These are phyloP conservation scores for Magnolia kwangsiensis DNA, from an alignment of 164 flowering plant genomes.

Conservation along the genomic window DNA sequence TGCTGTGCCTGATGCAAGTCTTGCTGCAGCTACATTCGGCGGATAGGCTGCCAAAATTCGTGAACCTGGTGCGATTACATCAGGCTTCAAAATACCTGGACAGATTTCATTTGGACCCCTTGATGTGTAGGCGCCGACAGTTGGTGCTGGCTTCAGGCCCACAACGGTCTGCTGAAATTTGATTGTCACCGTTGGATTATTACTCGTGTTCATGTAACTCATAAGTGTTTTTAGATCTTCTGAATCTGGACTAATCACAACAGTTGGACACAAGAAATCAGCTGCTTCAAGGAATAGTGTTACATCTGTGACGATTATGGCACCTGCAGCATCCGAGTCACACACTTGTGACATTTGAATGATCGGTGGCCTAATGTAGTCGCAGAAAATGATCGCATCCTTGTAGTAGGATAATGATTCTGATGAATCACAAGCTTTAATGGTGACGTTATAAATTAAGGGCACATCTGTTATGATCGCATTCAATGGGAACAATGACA, in stretches of 20 bases:
- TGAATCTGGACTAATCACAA: conserved; percentile 13
- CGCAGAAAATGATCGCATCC: background rate
- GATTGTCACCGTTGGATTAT: conserved; percentile 23
- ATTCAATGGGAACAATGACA: background rate
- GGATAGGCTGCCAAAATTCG: conserved; percentile 42
- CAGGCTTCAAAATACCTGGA: conserved; percentile 23
- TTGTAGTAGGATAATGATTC: background rate
- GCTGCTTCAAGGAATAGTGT: background rate
- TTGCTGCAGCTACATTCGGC: conserved; percentile 6
- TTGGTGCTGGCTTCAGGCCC: conserved; percentile 50
- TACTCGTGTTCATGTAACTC: conserved; percentile 22
- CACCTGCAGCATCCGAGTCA: too few species aligned
- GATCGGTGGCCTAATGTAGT: too few species aligned
- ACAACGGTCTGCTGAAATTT: conserved; percentile 29
- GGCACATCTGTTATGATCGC: background rate
- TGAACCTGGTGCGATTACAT: conserved; percentile 36
- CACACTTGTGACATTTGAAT: too few species aligned
- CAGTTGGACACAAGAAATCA: conserved; percentile 20
- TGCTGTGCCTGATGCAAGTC: conserved; percentile 10
- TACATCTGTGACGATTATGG: background rate
- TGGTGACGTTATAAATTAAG: background rate
- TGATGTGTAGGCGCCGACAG: conserved; percentile 47
- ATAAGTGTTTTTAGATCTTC: conserved; percentile 17
- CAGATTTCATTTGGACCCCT: conserved; percentile 19
- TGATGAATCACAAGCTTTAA: background rate